A percentile compares a stretch with the other conserved stretches of the same genome.
phyloP scores from a whole-genome alignment of 352 stramenopile genomes.

The Phytopythium montanum region DNA sequence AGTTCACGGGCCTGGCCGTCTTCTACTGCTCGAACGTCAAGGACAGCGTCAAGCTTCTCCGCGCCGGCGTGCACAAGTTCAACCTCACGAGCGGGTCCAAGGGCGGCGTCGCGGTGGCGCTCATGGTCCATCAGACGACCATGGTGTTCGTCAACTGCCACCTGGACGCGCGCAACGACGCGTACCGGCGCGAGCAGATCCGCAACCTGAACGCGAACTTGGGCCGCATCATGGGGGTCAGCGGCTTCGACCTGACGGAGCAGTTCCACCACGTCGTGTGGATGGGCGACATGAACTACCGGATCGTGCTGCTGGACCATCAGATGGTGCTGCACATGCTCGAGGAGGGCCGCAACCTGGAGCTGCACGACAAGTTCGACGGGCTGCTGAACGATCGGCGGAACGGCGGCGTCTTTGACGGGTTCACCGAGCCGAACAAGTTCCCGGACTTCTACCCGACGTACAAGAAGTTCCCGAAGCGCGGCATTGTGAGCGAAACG shows the following conservation, averaged over 20 bases:
- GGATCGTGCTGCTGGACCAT: conserved; percentile 70
- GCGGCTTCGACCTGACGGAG: conserved; percentile 79
- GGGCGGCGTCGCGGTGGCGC: conserved; percentile 68
- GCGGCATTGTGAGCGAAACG: conserved; percentile 56
- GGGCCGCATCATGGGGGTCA: conserved; percentile 75
- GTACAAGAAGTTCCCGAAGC: conserved; percentile 87
- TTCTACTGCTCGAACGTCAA: conserved; percentile 59
- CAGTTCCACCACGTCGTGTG: conserved; percentile 90
- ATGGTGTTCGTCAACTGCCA: conserved; percentile 87
- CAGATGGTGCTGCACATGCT: conserved; percentile 80
- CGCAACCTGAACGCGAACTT: conserved; percentile 72
- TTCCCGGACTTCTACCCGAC: conserved; percentile 88
- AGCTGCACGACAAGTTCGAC: conserved; percentile 85
- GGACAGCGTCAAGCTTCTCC: conserved; percentile 69
- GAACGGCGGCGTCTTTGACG: conserved; percentile 72
- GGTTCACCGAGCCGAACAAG: conserved; percentile 79
- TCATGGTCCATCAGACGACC: conserved; percentile 73
- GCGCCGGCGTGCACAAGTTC: conserved; percentile 77
- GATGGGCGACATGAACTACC: conserved; percentile 90
- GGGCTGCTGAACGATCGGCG: conserved; percentile 75
- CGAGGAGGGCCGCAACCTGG: conserved; percentile 62
- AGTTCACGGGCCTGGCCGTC: conserved; percentile 82
- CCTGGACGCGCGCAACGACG: conserved; percentile 77
- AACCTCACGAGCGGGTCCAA: conserved; percentile 78
- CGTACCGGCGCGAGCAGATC: conserved; percentile 81